Base-by-base conservation (phyloP, 2,329 filamentous ascomycete genomes). In the Ramichloridium luteum region DNA sequence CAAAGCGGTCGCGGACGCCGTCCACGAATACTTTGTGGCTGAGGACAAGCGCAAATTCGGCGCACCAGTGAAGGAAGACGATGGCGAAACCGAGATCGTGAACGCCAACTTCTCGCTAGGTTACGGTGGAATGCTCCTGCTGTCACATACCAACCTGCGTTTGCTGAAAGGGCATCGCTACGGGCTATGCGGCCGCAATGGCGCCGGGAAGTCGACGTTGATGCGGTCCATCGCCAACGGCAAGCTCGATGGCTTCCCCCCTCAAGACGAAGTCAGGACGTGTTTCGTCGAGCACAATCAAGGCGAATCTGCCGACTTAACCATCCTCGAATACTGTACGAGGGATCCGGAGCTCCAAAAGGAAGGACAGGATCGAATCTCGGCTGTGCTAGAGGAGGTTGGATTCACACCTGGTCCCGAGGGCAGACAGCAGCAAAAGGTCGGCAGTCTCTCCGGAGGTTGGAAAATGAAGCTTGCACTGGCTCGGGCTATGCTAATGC, bases 381-480 rank as follows among this genome's bases (percentile, higher is more conserved):
- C 77, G 2, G 68, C 74, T 37, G 88, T 96, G 39, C 62, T 98
- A 40, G 70, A 76, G 30, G 86, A 96, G 57, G 90, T 98, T 50
- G 92, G 92, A 26, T 98, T 98, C 63, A 92, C 82, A 13, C 62
- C 81, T 39, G 88, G 88, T 3, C 84, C 85, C 1, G 81, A 90
- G 45, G 90, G 88, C 37, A 76, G 84, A 38, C 90, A 96, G 59
- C 71, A 77, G 4, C 76, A 94, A 56, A 82, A 80, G 49, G 90
- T 98, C 37, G 90, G 90, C 47, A 94, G 88, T 13, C 64, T 98
- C 20, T 96, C 90, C 26, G 90, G 90, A 62, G 90, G 90, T 55
- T 98, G 90, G 90, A 96, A 96, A 73, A 98, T 98, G 90, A 98
- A 98, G 75, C 67, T 98, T 39, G 90, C 90, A 44, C 64, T 98